Percentiles rank a stretch among this genome's conserved stretches.
Conservation (phyloP, 1,284 basidiomycete genomes). For the Moesziomyces antarcticus region DNA sequence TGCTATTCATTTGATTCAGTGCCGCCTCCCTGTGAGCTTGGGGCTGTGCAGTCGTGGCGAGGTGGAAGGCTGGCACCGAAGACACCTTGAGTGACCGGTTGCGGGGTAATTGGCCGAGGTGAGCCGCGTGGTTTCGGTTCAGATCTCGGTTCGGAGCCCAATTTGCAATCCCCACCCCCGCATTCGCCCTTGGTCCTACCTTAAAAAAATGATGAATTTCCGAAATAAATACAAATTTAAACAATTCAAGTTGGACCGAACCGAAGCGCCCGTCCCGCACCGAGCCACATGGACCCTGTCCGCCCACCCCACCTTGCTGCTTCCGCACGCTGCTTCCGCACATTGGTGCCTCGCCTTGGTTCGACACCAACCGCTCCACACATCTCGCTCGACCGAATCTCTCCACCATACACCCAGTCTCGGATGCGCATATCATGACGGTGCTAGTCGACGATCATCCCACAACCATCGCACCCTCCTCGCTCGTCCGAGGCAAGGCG, state of each 20-base stretch:
- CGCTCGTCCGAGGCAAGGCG: background rate
- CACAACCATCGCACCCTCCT: background rate
- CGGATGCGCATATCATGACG: slow-evolving; percentile 3
- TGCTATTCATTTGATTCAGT: background rate
- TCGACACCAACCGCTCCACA: too few species aligned
- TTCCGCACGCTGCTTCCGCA: too few species aligned
- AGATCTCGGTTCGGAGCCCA: background rate
- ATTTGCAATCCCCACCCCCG: background rate
- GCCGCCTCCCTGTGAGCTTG: background rate
- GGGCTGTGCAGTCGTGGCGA: too few species aligned
- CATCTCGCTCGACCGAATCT: background rate
- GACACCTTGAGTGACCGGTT: background rate
- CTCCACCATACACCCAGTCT: background rate
- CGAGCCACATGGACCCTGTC: background rate
- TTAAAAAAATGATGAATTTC: too few species aligned
- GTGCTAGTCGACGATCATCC: background rate
- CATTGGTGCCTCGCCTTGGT: too few species aligned
- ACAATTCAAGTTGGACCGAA: background rate
- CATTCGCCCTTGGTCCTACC: too few species aligned
- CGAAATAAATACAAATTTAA: too few species aligned
- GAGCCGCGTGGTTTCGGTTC: background rate
- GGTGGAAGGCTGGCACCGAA: too few species aligned
- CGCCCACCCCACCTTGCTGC: background rate
- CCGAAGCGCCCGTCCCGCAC: background rate
- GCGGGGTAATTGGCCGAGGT: background rate